Percentiles rank a stretch among this genome's conserved stretches.
phyloP scores from a whole-genome alignment of 2,329 filamentous ascomycete genomes.

The Xylaria sp. region DNA sequence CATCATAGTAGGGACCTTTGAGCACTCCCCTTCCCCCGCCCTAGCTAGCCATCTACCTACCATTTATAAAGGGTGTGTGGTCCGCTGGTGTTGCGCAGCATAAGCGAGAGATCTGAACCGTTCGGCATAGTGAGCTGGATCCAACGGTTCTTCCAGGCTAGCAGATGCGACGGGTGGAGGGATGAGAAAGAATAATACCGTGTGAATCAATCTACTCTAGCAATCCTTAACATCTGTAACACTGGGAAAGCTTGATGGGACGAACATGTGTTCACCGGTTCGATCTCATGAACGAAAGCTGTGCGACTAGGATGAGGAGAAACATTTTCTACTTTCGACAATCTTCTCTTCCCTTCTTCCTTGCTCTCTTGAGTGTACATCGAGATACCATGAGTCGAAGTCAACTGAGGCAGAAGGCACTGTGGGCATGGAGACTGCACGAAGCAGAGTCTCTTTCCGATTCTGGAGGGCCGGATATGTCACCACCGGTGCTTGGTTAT shows the following conservation, averaged over 20 bases:
- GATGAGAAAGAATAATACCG: conserved; percentile 1
- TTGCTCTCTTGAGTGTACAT: conserved; percentile 19
- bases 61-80: conserved; percentile 14
- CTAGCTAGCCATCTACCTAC: conserved; percentile 5
- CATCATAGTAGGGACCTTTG: conserved; percentile 14
- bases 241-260: conserved; percentile 9
- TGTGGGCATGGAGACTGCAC: conserved; percentile 17
- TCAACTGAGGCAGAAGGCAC: conserved; percentile 24
- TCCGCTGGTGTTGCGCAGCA: conserved; percentile 31
- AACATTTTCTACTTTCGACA: neutral
- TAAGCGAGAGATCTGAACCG: conserved; percentile 38
- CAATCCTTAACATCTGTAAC: neutral
- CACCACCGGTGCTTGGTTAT: conserved; percentile 8
- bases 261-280: conserved; percentile 1
- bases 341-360: neutral
- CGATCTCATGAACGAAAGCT: conserved; percentile 2
- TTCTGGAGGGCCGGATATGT: conserved; percentile 28
- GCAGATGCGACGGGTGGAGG: conserved; percentile 7
- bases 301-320: conserved; percentile 1
- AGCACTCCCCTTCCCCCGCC: neutral
- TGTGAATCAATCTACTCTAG: conserved; percentile 7
- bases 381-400: conserved; percentile 27
- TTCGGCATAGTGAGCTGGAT: conserved; percentile 9
- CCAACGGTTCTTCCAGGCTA: neutral
- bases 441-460: conserved; percentile 8